Base-by-base conservation (phyloP, 2,329 filamentous ascomycete genomes). In the Sarocladium strictum region DNA sequence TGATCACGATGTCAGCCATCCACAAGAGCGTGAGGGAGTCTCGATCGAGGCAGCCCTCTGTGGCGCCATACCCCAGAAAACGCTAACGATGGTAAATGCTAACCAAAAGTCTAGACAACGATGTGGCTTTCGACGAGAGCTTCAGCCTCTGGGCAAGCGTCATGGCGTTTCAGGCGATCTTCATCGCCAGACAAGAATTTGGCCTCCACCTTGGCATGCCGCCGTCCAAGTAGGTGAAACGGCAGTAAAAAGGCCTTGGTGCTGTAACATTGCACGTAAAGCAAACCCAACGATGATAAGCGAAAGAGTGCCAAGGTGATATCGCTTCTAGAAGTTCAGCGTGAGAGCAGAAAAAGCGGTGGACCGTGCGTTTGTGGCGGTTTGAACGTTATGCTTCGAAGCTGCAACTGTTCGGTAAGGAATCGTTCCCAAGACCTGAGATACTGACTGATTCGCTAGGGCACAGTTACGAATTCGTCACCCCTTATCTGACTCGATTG, bases 91-190 rank as follows among this genome's bases (percentile, higher is more conserved):
- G 35, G 35, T 38, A 38, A 32, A 38, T 15, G n/a, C n/a, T n/a
- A 12, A 6, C 37, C 37, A 40, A 19, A 7, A 40, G 17, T 24
- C 17, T 43, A 12, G 17, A 43, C 37, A 6, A 40, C 40, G 21
- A 21, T 7, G 35, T 19, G 17, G 35, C 29, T 32, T 7, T 21
- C 21, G 17, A 43, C 17, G 24, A 21, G 11, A 12, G 4, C 21
- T 47, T 47, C 43, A 47, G 43, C 43, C 43, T 47, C 43, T n/a
- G 21, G 27, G 21, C 14, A 12, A 47, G 24, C 43, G 43, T 47
- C 21, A 15, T 15, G 43, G 21, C 21, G 43, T 47, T 47, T 47
- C 43, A 47, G 43, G 43, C 43, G 29, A n/a, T 47, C 23, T 47
- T 47, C 14, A 27, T 7, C 23, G n/a, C 43, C 7, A 23, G n/a